Percentiles rank a stretch among this genome's conserved stretches.
Conservation (phyloP, 2,329 filamentous ascomycete species). For the Periconia sp. region DNA sequence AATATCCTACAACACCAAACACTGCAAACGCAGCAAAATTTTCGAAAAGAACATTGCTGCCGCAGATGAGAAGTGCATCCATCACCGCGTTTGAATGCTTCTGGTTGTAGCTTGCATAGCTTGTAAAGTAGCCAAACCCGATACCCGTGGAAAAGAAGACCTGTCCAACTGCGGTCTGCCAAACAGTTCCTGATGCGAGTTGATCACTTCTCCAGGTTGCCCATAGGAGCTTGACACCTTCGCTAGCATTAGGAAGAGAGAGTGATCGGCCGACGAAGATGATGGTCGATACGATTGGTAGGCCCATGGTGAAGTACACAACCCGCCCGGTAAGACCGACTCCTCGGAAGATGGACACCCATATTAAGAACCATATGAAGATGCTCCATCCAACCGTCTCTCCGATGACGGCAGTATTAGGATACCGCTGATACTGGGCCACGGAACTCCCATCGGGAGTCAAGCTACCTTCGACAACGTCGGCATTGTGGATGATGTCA, state of each 20-base stretch:
- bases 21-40: conserved; percentile 58
- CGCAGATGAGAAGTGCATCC: conserved; percentile 63
- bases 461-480: conserved; percentile 45
- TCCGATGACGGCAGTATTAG: conserved; percentile 55
- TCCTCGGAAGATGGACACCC: conserved; percentile 22
- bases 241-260: conserved; percentile 54
- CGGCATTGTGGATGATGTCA: conserved; percentile 57
- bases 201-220: conserved; percentile 58
- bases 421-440: conserved; percentile 55
- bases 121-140: conserved; percentile 63
- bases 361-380: conserved; percentile 15
- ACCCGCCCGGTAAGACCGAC: conserved; percentile 24
- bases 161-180: conserved; percentile 66
- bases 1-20: conserved; percentile 63
- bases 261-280: conserved; percentile 17
- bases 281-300: conserved; percentile 19
- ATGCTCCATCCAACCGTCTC: conserved; percentile 46
- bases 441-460: conserved; percentile 48
- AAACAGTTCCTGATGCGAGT: conserved; percentile 59
- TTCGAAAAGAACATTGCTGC: conserved; percentile 64
- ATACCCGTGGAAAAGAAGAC: conserved; percentile 67
- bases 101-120: conserved; percentile 64
- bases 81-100: conserved; percentile 65
- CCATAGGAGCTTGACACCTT: conserved; percentile 59
- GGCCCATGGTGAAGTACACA: conserved; percentile 29